These are phyloP conservation scores for Candida gigantensis DNA, from an alignment of 1,139 yeast species.

Conservation along the genomic window DNA sequence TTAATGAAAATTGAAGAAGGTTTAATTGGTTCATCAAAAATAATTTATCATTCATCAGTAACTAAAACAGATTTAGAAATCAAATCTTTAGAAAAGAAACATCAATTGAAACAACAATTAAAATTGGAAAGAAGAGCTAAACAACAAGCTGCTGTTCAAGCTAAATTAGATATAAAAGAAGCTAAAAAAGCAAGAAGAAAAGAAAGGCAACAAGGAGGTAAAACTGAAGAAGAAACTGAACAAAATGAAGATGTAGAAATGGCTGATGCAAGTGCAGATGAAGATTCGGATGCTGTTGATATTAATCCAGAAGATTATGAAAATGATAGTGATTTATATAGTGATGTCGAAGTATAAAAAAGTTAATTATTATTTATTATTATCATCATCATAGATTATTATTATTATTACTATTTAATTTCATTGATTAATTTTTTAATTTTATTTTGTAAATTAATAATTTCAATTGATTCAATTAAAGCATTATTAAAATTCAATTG, in stretches of 20 bases:
- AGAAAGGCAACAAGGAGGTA: conserved; percentile 54
- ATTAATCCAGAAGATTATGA: conserved; percentile 48
- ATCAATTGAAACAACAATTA: conserved; percentile 58
- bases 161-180: conserved; percentile 72
- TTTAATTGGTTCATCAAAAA: conserved; percentile 71
- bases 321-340: conserved; percentile 50
- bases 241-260: conserved; percentile 13
- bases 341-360: conserved; percentile 35
- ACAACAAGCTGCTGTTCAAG: conserved; percentile 78
- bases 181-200: conserved; percentile 73
- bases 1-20: conserved; percentile 92
- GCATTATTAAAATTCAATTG: conserved; percentile 39
- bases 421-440: conserved; percentile 22
- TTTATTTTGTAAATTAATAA: conserved; percentile 26
- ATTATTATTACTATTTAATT: conserved; percentile 11
- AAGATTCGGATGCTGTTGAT: conserved; percentile 25
- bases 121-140: conserved; percentile 73
- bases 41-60: conserved; percentile 74
- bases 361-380: background rate
- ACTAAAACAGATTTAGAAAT: conserved; percentile 64
- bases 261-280: conserved; percentile 13
- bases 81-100: conserved; percentile 64
- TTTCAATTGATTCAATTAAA: conserved; percentile 26
- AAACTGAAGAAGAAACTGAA: conserved; percentile 25
- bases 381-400: background rate